Evolutionary conservation across 257 asterid species (phyloP), one percentile per base, ranked within the genome.

Genomic region (Petunia axillaris): DNA sequence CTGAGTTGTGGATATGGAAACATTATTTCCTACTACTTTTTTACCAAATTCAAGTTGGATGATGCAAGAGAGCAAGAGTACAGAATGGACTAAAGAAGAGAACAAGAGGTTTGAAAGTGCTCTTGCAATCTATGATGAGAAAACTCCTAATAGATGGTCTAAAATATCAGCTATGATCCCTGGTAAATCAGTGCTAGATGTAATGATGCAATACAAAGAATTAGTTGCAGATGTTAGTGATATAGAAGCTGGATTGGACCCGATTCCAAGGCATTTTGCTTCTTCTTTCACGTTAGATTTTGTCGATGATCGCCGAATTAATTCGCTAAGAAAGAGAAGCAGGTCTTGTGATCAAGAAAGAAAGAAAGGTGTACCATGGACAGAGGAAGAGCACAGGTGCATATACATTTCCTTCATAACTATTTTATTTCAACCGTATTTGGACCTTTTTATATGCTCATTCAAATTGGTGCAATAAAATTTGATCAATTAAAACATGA

Each of bases 311-410:
- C 84, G 75, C 71, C 81, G 84, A 14, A 86, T 88, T 79, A 87
- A 87, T 64, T 78, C 71, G 58, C 84, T 77, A 76, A 87, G 90
- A 80, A 94, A 90, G 86, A 87, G 93, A 63, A 86, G 90, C 13
- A 85, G 89, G 57, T 80, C 77, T 63, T 58, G 64, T 44, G 93
- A 93, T 87, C 98, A 91, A 41, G 91, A 89, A 79, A 85, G 97
- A 7, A 94, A 84, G 83, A 92, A 88, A 83, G 94, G 97, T 75
- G 86, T 92, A 0, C 97, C 97, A 1, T 94, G 98, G 98, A 94
- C 98, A 3, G 92, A 92, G 80, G 97, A 91, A 4, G 98, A 94
- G 59, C 98, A 94, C 86, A 91, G 97, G 98, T 93, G 40, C 57
- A 13, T 76, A 35, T 16, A 35, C 48, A 41, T 50, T 46, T 8